Evolutionary conservation across 768 basidiomycete species (phyloP).

Genomic region (Russula brevipes): DNA sequence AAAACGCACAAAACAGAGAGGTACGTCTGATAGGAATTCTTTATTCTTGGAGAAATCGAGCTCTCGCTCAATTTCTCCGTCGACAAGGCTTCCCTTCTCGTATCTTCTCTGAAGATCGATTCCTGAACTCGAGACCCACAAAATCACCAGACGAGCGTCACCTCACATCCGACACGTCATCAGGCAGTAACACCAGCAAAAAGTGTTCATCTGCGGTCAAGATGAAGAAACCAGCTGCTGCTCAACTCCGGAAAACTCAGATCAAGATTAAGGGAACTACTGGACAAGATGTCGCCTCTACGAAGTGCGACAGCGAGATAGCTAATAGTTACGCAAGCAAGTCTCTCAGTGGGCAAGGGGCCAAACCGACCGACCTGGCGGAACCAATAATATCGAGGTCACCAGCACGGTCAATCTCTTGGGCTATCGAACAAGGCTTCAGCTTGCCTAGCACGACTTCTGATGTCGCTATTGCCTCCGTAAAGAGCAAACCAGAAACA

Average conservation of each 20-base stretch:
- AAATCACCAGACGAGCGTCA: neutral
- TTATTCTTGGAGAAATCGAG: neutral
- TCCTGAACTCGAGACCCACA: conserved; percentile 22
- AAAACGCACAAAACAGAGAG: conserved; percentile 31
- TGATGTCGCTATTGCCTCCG: conserved; percentile 7
- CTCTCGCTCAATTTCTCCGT: neutral
- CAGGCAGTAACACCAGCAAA: neutral
- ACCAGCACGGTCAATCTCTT: conserved; percentile 38
- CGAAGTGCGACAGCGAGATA: neutral
- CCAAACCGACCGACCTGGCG: neutral
- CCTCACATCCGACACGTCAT: neutral
- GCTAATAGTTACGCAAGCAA: neutral
- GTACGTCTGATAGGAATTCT: neutral
- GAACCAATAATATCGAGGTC: neutral
- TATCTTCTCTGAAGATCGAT: conserved; percentile 28
- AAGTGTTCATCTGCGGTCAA: neutral
- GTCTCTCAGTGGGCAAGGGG: neutral
- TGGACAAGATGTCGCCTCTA: neutral
- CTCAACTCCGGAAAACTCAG: neutral
- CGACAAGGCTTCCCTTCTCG: conserved; percentile 13
- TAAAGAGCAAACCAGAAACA: conserved; percentile 27
- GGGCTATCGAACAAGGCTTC: conserved; percentile 47
- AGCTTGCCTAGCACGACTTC: conserved; percentile 24
- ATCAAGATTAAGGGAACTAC: conserved; percentile 7
- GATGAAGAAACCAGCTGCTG: neutral